These are phyloP conservation scores for Helminthosporium solani DNA, from an alignment of 2,329 filamentous ascomycete genomes.

Conservation along the genomic window DNA sequence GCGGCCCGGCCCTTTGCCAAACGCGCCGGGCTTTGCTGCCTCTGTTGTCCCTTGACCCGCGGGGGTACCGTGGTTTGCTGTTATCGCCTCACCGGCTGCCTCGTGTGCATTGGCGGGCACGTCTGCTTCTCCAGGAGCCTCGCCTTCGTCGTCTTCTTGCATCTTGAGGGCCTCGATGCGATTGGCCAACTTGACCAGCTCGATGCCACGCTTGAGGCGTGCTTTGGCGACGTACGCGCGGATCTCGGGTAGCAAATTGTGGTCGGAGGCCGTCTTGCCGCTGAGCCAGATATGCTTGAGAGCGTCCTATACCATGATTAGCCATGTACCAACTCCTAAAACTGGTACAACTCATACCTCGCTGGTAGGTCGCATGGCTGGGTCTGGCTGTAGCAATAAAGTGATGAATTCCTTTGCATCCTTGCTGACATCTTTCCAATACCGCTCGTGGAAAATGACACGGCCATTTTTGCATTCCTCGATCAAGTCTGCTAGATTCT, in stretches of 20 bases:
- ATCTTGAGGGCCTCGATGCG: constrained; percentile 93
- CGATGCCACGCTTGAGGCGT: constrained; percentile 87
- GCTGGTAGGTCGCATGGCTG: constrained; percentile 74
- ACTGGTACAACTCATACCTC: constrained; percentile 55
- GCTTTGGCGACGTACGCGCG: constrained; percentile 89
- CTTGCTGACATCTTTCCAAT: constrained; percentile 96
- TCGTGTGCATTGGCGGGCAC: constrained; percentile 63
- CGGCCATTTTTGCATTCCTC: constrained; percentile 84
- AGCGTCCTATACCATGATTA: constrained; percentile 59
- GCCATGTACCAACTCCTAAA: not conserved
- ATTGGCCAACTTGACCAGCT: constrained; percentile 93
- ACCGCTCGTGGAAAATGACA: constrained; percentile 94
- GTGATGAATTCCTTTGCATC: constrained; percentile 96
- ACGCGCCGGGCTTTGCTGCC: constrained; percentile 4
- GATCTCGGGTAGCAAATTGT: constrained; percentile 97
- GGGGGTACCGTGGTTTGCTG: constrained; percentile 24
- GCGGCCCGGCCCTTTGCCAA: constrained; percentile 49
- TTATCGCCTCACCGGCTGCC: constrained; percentile 52
- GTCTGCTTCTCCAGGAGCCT: constrained; percentile 58
- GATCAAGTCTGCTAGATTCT: constrained; percentile 89
- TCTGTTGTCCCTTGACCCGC: constrained; percentile 33
- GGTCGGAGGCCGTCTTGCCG: constrained; percentile 86
- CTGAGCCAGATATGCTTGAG: constrained; percentile 85
- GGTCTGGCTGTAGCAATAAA: constrained; percentile 74
- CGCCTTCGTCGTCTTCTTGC: constrained; percentile 83